Evolutionary conservation across 305 asterid genomes (phyloP).

Genomic region (Plantago coronopus): DNA sequence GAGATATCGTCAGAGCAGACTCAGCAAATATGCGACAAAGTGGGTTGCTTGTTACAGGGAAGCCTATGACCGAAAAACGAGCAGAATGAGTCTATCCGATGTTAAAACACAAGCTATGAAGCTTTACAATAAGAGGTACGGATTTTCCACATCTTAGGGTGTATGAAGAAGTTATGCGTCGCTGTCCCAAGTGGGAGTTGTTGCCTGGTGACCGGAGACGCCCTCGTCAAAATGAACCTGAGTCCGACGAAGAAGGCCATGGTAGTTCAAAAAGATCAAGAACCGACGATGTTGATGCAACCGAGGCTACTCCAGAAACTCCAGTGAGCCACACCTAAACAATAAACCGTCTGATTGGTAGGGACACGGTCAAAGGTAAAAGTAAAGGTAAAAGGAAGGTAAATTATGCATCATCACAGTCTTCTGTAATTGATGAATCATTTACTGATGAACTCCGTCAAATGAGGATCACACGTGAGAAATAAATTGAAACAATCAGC

Average conservation of each 20-base stretch:
- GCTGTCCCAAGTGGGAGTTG: slow-evolving; percentile 9
- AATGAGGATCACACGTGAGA: not conserved
- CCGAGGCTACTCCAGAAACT: not conserved
- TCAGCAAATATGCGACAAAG: not conserved
- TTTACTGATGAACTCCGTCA: not conserved
- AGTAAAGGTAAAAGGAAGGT: not conserved
- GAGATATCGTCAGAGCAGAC: not conserved
- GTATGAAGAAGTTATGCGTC: slow-evolving; percentile 7
- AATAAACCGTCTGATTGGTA: slow-evolving; percentile 1
- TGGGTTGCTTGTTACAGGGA: not conserved
- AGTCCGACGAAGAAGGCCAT: slow-evolving; percentile 6
- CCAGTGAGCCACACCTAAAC: not conserved
- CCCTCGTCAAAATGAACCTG: not conserved
- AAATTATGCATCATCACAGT: not conserved
- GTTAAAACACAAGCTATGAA: not conserved
- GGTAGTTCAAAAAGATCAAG: not conserved
- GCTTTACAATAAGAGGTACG: not conserved
- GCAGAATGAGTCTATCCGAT: not conserved
- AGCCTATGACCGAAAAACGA: slow-evolving; percentile 1
- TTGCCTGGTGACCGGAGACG: not conserved
- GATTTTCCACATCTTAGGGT: no score
- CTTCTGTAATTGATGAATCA: not conserved
- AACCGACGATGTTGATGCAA: not conserved
- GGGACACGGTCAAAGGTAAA: not conserved
- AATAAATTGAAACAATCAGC: not conserved